Evolutionary conservation across 208 protist genomes (phyloP).

Genomic region (Polymyxa betae): DNA sequence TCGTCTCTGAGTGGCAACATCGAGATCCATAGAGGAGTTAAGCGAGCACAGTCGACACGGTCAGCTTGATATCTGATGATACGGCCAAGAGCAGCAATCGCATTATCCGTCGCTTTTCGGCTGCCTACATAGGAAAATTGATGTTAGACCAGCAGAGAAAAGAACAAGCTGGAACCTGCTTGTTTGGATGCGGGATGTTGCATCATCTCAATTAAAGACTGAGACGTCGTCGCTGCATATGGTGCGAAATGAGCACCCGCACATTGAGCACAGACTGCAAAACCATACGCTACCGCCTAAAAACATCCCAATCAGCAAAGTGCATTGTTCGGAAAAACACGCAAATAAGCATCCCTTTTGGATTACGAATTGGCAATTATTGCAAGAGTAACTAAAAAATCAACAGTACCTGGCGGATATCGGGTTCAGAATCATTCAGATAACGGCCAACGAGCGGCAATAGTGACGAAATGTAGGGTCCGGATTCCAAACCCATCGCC

Average conservation of each 20-base stretch:
- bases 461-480: slow-evolving; percentile 6
- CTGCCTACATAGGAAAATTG: neutral
- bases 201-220: slow-evolving; percentile 22
- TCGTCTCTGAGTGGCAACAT: slow-evolving; percentile 17
- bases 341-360: neutral
- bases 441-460: slow-evolving; percentile 1
- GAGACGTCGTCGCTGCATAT: neutral
- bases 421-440: slow-evolving; percentile 21
- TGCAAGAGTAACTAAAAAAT: too few relatives aligned
- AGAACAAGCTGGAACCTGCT: neutral
- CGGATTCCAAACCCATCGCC: neutral
- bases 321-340: neutral
- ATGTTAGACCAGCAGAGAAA: neutral
- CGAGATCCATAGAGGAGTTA: neutral
- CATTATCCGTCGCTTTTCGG: neutral
- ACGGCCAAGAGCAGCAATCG: neutral
- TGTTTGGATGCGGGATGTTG: slow-evolving; percentile 6
- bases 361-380: too few relatives aligned
- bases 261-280: slow-evolving; percentile 9
- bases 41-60: neutral
- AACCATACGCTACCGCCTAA: slow-evolving; percentile 14
- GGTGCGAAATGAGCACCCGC: neutral
- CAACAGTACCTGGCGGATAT: slow-evolving; percentile 29
- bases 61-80: slow-evolving; percentile 3
- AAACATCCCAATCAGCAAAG: neutral